phyloP scores from a whole-genome alignment of 23 red algal species.

The Porphyridium purpureum region DNA sequence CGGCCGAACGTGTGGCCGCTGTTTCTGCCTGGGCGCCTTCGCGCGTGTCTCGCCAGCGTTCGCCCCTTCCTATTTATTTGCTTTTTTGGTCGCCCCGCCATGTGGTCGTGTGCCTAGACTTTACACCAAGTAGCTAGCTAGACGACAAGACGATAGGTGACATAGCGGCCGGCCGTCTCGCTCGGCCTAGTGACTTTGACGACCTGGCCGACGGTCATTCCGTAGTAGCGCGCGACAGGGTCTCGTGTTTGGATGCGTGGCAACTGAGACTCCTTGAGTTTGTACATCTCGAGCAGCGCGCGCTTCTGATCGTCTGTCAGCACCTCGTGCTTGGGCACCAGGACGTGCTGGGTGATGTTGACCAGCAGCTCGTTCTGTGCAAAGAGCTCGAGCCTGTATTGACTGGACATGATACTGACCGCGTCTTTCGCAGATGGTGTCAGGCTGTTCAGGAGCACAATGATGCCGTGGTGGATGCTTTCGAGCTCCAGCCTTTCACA shows the following conservation, averaged over 20 bases:
- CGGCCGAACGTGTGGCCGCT: too few species aligned
- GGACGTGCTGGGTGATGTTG: conserved; percentile 87
- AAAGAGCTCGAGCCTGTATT: conserved; percentile 67
- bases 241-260: conserved; percentile 79
- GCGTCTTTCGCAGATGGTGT: conserved; percentile 68
- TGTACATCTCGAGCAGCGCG: conserved; percentile 73
- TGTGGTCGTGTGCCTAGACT: too few species aligned
- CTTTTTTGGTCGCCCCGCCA: too few species aligned
- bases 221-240: conserved; percentile 87
- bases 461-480: conserved; percentile 47
- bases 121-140: too few species aligned
- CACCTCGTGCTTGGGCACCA: conserved; percentile 90
- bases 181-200: conserved; percentile 80
- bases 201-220: conserved; percentile 60
- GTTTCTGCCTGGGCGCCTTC: too few species aligned
- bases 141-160: conserved; percentile 61
- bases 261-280: conserved; percentile 91
- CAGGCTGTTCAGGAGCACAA: conserved; percentile 62
- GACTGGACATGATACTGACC: conserved; percentile 31
- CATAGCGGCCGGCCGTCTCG: conserved; percentile 92
- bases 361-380: conserved; percentile 80
- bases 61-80: too few species aligned
- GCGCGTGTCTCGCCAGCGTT: too few species aligned
- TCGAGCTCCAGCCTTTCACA: conserved; percentile 67
- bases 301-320: conserved; percentile 58